phyloP scores from a whole-genome alignment of 176 grass and related monocot species.

The Poa annua region DNA sequence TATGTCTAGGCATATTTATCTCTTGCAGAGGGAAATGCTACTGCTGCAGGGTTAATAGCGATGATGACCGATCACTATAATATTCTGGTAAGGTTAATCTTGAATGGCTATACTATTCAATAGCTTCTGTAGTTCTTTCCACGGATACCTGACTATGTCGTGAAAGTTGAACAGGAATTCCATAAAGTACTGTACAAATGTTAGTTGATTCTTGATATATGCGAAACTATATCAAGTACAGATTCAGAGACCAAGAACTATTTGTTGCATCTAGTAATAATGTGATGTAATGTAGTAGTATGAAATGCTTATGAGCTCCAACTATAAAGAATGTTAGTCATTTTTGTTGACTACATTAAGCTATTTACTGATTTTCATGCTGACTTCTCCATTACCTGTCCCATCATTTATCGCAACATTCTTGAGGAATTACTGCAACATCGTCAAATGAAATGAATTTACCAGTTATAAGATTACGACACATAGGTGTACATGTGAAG shows the following conservation, averaged over 20 bases:
- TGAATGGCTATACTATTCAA: slow-evolving; percentile 24
- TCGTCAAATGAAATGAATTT: slow-evolving; percentile 2
- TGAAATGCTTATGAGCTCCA: slow-evolving; percentile 16
- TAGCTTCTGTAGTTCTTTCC: slow-evolving; percentile 23
- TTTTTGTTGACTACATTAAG: slow-evolving; percentile 6
- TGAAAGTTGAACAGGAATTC: slow-evolving; percentile 1
- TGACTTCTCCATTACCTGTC: neutral
- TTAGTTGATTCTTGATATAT: slow-evolving; percentile 10
- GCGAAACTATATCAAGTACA: slow-evolving; percentile 20
- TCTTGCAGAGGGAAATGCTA: slow-evolving; percentile 88
- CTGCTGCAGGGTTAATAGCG: slow-evolving; percentile 84
- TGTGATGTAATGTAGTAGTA: neutral
- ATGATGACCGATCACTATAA: slow-evolving; percentile 99
- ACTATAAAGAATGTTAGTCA: slow-evolving; percentile 1
- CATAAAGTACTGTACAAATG: neutral
- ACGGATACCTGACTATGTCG: neutral
- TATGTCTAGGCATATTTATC: slow-evolving; percentile 94
- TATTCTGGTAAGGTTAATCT: slow-evolving; percentile 75
- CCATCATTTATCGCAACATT: neutral
- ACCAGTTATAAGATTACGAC: neutral
- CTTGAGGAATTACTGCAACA: neutral
- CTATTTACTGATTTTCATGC: neutral
- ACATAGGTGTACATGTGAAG: neutral
- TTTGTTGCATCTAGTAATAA: slow-evolving; percentile 29
- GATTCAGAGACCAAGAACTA: slow-evolving; percentile 5